Evolutionary conservation across 2,329 filamentous ascomycete genomes (phyloP), one percentile per base, ranked within the genome.

Genomic region (Myotisia sp.): DNA sequence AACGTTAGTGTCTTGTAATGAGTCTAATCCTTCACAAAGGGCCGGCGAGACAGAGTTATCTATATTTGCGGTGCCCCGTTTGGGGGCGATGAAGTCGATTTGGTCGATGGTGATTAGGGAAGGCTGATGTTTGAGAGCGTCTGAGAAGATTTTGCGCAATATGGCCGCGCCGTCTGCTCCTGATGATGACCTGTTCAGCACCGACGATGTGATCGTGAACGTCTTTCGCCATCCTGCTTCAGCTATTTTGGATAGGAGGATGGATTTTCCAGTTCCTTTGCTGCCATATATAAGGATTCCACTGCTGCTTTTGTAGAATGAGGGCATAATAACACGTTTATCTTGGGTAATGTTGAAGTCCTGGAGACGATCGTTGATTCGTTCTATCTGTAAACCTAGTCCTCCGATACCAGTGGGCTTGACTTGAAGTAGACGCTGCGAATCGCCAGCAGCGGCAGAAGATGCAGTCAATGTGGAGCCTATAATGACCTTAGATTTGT

Each of bases 251-350:
- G 77, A 55, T 1, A 94, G 61, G 0, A 94, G 63, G 42, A 79
- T 67, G 0, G 74, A 79, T 59, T 94, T 94, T 16, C 87, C 87
- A 0, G 82, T 92, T 7, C 87, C 86, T 41, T 74, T 72, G 12
- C 81, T 76, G 9, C 87, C 87, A 51, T 92, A 77, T 3, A 94
- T 64, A 16, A 90, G 66, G 22, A 90, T 68, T 0, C 74, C 74
- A 34, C 70, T 69, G 60, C 44, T 57, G 46, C 50, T 53, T 47
- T 47, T 52, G 44, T 54, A 60, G 36, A 53, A 67, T 27, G 43
- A 47, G 36, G 50, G 62, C 60, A 59, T 56, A n/a, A 40, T 43
- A 23, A 52, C 42, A 26, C 32, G 22, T 5, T 41, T 46, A 20
- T 45, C 49, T 10, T 42, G 37, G 23, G 47, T 42, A 16, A 44